A percentile compares a stretch with the other conserved stretches of the same genome.
Evolutionary conservation across 768 basidiomycete genomes (phyloP).

Genomic region (Mycena chlorophos): DNA sequence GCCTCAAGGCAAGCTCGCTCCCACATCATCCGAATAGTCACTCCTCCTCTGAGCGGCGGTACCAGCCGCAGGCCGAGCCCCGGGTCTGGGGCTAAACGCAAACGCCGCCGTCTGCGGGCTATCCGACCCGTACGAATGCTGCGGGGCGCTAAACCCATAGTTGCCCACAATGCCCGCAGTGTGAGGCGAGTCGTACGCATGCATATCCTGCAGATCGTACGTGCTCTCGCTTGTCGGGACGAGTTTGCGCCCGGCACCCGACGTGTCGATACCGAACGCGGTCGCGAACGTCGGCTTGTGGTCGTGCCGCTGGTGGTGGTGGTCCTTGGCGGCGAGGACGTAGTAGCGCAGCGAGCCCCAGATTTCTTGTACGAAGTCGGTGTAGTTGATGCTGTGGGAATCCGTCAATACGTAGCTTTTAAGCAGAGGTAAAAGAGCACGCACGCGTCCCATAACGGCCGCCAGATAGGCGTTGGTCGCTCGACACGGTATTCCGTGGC

Average conservation of each 20-base stretch:
- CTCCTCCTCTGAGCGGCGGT: no score
- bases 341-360: constrained; percentile 62
- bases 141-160: background rate
- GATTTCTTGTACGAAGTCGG: constrained; percentile 71
- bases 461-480: constrained; percentile 6
- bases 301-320: constrained; percentile 20
- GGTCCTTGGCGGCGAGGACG: constrained; percentile 36
- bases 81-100: background rate
- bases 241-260: background rate
- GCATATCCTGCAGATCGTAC: constrained; percentile 4
- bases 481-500: constrained; percentile 58
- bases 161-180: constrained; percentile 8
- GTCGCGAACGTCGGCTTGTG: constrained; percentile 29
- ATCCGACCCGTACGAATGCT: constrained; percentile 1
- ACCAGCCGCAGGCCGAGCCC: no score
- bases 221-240: background rate
- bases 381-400: constrained; percentile 32
- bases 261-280: constrained; percentile 37
- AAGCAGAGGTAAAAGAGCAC: background rate
- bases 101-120: constrained; percentile 12
- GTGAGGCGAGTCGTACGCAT: background rate
- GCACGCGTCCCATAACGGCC: constrained; percentile 8
- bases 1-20: no score
- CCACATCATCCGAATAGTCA: no score
- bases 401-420: background rate